Evolutionary conservation across 2,329 filamentous ascomycete genomes (phyloP).

Genomic region (Fusarium falciforme): DNA sequence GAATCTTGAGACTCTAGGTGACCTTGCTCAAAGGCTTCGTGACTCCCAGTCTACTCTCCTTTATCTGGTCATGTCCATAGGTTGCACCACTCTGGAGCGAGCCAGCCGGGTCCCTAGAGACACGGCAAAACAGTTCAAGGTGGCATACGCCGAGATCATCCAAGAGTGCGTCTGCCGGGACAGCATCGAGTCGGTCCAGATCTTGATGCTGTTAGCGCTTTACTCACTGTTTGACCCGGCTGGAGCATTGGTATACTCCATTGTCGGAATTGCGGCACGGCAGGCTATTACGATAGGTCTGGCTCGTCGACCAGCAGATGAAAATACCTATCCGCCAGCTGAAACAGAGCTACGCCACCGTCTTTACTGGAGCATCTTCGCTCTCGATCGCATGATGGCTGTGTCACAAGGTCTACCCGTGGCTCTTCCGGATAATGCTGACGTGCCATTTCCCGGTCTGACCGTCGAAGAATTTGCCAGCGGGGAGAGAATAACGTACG

Average conservation of each 20-base stretch:
- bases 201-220: constrained; percentile 52
- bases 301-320: constrained; percentile 43
- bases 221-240: constrained; percentile 55
- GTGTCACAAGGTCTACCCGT: constrained; percentile 51
- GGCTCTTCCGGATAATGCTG: constrained; percentile 50
- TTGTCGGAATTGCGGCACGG: constrained; percentile 50
- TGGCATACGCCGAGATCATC: constrained; percentile 51
- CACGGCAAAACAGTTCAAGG: constrained; percentile 43
- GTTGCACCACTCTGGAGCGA: constrained; percentile 53
- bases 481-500: constrained; percentile 47
- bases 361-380: constrained; percentile 56
- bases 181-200: constrained; percentile 50
- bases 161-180: constrained; percentile 49
- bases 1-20: constrained; percentile 44
- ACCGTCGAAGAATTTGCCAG: constrained; percentile 56
- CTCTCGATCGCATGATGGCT: constrained; percentile 55
- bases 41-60: constrained; percentile 42
- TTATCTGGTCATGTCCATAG: constrained; percentile 56
- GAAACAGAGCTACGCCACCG: constrained; percentile 48
- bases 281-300: constrained; percentile 51
- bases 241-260: constrained; percentile 50
- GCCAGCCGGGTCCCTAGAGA: constrained; percentile 50
- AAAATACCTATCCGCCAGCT: constrained; percentile 33
- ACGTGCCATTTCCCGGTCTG: constrained; percentile 54
- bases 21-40: constrained; percentile 8